Evolutionary conservation across 352 stramenopile genomes (phyloP).

Genomic region (Peronospora tabacina): DNA sequence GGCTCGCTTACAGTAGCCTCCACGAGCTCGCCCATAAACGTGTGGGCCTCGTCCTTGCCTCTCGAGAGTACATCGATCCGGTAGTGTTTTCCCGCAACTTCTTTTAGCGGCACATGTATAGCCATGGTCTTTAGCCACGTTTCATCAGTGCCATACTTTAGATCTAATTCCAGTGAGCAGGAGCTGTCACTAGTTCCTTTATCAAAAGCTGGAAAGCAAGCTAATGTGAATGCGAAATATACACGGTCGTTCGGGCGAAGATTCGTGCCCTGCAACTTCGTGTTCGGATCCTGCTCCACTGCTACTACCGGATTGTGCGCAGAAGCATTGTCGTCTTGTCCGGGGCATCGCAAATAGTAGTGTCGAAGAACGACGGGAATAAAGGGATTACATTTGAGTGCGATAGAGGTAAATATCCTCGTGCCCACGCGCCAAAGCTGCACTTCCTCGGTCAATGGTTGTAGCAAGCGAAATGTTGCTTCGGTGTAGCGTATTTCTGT

Average conservation of each 20-base stretch:
- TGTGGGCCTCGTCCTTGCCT: slow-evolving; percentile 3
- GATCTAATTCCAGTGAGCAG: slow-evolving; percentile 16
- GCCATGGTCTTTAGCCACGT: slow-evolving; percentile 17
- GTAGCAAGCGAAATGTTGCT: slow-evolving; percentile 26
- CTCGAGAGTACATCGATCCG: slow-evolving; percentile 35
- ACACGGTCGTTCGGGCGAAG: slow-evolving; percentile 30
- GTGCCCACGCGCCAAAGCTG: slow-evolving; percentile 32
- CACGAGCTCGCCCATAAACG: slow-evolving; percentile 4
- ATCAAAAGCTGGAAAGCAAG: slow-evolving; percentile 14
- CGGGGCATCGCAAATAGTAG: slow-evolving; percentile 23
- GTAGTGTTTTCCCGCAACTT: slow-evolving; percentile 29
- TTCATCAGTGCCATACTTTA: slow-evolving; percentile 12
- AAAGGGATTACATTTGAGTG: slow-evolving; percentile 35
- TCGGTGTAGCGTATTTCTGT: slow-evolving; percentile 25
- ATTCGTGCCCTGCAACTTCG: slow-evolving; percentile 19
- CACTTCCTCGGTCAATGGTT: slow-evolving; percentile 30
- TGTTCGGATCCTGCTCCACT: slow-evolving; percentile 36
- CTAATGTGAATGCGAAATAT: slow-evolving; percentile 36
- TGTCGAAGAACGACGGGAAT: slow-evolving; percentile 25
- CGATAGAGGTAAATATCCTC: slow-evolving; percentile 25
- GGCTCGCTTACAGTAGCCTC: slow-evolving; percentile 32
- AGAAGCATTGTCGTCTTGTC: not conserved
- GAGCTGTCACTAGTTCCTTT: slow-evolving; percentile 4
- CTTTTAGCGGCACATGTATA: slow-evolving; percentile 25
- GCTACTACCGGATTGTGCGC: not conserved